phyloP scores from a whole-genome alignment of 192 early-diverging fungal species.

The Linderina pennispora region DNA sequence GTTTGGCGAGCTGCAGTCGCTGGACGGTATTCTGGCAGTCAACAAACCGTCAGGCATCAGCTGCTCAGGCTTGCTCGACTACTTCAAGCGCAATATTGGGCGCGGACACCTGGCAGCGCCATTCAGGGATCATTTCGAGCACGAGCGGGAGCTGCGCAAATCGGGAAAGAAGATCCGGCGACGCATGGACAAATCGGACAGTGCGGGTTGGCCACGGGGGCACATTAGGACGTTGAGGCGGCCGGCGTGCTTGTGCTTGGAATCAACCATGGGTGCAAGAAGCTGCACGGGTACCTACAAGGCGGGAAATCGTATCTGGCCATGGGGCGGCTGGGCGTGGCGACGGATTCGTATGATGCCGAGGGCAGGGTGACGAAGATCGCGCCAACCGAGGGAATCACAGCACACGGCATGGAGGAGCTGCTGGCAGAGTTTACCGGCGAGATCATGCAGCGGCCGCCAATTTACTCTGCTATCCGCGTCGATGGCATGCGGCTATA shows the following conservation, averaged over 20 bases:
- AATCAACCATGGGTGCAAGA: conserved; percentile 51
- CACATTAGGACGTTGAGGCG: conserved; percentile 39
- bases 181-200: background rate
- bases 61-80: conserved; percentile 34
- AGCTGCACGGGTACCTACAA: conserved; percentile 33
- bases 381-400: conserved; percentile 31
- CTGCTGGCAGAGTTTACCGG: conserved; percentile 53
- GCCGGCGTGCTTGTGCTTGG: conserved; percentile 47
- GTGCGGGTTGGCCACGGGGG: conserved; percentile 39
- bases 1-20: background rate
- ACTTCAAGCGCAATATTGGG: conserved; percentile 36
- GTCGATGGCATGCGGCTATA: conserved; percentile 66
- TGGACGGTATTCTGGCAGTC: conserved; percentile 32
- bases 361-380: conserved; percentile 45
- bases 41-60: conserved; percentile 46
- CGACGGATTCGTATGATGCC: conserved; percentile 56
- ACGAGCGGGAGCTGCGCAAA: conserved; percentile 10
- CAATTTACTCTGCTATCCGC: conserved; percentile 64
- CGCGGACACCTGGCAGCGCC: conserved; percentile 5
- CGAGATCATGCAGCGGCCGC: conserved; percentile 55
- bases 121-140: conserved; percentile 31
- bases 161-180: conserved; percentile 16
- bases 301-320: conserved; percentile 55
- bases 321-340: conserved; percentile 45
- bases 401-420: conserved; percentile 25